Percentiles rank a stretch among this genome's conserved stretches.
Conservation (phyloP, 371 early-diverging fungal species). For the Phascolomyces articulosus region DNA sequence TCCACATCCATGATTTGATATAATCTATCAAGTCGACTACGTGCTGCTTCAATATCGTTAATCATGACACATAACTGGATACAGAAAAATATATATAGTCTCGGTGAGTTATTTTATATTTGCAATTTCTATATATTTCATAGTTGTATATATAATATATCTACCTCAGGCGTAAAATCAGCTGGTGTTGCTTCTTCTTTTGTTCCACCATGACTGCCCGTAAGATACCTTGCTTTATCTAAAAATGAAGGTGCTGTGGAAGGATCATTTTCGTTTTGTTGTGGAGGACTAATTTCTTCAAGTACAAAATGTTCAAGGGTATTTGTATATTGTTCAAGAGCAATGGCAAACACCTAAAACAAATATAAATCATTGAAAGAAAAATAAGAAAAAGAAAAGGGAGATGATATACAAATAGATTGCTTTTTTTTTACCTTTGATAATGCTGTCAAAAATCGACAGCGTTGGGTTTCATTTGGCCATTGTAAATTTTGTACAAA, state of each 20-base stretch:
- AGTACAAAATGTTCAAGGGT: conserved; percentile 44
- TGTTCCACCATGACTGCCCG: conserved; percentile 23
- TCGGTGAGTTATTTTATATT: too few species aligned
- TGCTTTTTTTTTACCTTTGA: conserved; percentile 69
- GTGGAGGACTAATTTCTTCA: conserved; percentile 33
- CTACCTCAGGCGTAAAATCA: conserved; percentile 62
- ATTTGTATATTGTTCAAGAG: conserved; percentile 55
- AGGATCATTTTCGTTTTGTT: conserved; percentile 12
- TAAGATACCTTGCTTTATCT: conserved; percentile 41
- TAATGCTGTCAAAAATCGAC: conserved; percentile 70
- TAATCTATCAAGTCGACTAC: conserved; percentile 60
- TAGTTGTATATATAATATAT: neutral
- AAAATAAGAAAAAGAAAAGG: too few species aligned
- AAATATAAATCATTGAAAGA: conserved; percentile 37
- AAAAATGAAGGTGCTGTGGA: conserved; percentile 30
- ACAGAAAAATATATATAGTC: too few species aligned
- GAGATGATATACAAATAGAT: too few species aligned
- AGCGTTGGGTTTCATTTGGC: conserved; percentile 74
- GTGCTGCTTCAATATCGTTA: conserved; percentile 72
- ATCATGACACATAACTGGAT: conserved; percentile 62
- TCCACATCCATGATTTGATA: conserved; percentile 72
- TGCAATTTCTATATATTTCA: too few species aligned
- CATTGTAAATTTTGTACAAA: conserved; percentile 74
- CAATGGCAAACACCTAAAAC: conserved; percentile 48
- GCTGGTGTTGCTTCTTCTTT: conserved; percentile 52